Evolutionary conservation across 2,329 filamentous ascomycete species (phyloP), one percentile per base, ranked within the genome.

Genomic region (Cryphonectria carpinicola): DNA sequence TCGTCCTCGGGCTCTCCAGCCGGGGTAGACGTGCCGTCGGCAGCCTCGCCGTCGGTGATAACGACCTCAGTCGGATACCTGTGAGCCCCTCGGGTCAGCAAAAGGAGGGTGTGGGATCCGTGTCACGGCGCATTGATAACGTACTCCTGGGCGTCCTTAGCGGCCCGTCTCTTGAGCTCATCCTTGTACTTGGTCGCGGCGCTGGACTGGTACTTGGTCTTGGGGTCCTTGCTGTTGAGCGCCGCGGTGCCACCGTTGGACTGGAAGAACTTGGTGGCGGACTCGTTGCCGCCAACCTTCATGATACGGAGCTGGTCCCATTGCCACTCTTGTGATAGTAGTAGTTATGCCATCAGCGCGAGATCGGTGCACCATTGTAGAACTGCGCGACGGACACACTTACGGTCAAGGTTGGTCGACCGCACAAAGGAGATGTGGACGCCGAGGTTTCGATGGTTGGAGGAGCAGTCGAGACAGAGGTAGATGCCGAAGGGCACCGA

Each of bases 401-500:
- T 93, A 98, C 95, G 94, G 82, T 99, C 96, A 81, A 99, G 92
- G 82, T 98, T 98, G 73, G 95, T 98, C 73, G 95, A 98, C 78
- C 96, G 92, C 78, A 99, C 96, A 86, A 99, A 99, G 76, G 95
- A 98, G 83, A 99, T 98, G 83, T 99, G 96, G 72, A 98, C 95
- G 82, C 96, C 96, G 78, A 99, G 90, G 82, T 98, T 98, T 77
- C 96, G 92, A 83, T 99, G 96, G 82, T 98, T 94, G 70, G 95
- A 92, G 58, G 95, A 98, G 85, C 96, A 99, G 84, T 99, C 96
- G 78, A 99, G 91, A 80, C 96, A 99, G 32, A 99, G 90, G 81
- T 98, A 99, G 81, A 99, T 98, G 79, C 93, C 96, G 74, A 99
- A 94, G 14, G 95, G 95, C 43, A 98, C 95, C 8, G 95, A 98